Percentiles rank a stretch among this genome's conserved stretches.
Conservation (phyloP, 2,329 filamentous ascomycete genomes). For the Penicillium sclerotigenum region DNA sequence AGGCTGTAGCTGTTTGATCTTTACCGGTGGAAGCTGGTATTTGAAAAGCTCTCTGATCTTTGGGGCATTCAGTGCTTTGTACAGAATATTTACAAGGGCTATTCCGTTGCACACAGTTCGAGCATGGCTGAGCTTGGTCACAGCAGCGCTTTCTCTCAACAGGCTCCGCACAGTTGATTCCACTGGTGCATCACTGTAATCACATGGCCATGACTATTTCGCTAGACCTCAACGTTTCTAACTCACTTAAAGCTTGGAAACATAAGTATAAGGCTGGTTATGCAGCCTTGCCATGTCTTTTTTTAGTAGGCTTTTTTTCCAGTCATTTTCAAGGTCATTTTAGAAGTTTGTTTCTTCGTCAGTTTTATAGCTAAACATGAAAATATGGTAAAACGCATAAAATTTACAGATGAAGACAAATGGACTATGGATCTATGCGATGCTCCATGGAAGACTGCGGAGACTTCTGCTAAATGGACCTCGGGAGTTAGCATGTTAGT, state of each 20-base stretch:
- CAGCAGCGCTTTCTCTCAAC: conserved; percentile 25
- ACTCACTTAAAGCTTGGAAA: not conserved
- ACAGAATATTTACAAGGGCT: conserved; percentile 20
- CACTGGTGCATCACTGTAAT: conserved; percentile 37
- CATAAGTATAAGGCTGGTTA: not conserved
- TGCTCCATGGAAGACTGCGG: not conserved
- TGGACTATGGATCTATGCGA: not conserved
- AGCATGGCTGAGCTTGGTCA: conserved; percentile 22
- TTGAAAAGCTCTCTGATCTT: not conserved
- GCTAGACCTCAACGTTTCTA: conserved; percentile 9
- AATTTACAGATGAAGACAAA: too few species aligned
- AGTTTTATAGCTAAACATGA: not conserved
- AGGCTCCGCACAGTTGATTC: conserved; percentile 17
- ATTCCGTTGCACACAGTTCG: conserved; percentile 18
- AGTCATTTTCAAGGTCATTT: not conserved
- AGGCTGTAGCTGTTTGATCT: not conserved
- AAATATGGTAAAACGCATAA: not conserved
- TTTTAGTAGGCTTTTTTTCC: not conserved
- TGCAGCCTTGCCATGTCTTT: not conserved
- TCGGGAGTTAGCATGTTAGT: not conserved
- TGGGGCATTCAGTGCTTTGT: not conserved
- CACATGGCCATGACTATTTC: conserved; percentile 5
- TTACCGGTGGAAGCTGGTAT: not conserved
- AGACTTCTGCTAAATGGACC: not conserved
- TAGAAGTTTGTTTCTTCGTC: not conserved